phyloP scores from a whole-genome alignment of 805 yeast genomes.

The Jamesozyma piceae region DNA sequence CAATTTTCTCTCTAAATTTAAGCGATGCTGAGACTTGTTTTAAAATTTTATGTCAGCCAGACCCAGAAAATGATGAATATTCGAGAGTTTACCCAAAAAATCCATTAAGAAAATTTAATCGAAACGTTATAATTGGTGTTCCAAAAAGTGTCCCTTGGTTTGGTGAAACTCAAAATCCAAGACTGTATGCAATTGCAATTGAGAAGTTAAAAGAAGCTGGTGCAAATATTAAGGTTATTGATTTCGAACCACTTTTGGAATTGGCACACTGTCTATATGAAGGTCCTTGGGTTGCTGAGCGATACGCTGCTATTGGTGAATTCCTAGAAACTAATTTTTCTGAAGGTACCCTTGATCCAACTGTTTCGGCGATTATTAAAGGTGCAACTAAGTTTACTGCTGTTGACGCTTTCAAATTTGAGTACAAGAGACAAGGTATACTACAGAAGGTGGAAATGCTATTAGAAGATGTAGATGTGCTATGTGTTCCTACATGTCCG shows the following conservation, averaged over 20 bases:
- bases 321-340: slow-evolving; percentile 67
- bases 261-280: slow-evolving; percentile 85
- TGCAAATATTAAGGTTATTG: slow-evolving; percentile 51
- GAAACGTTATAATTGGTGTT: slow-evolving; percentile 60
- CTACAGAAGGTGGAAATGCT: slow-evolving; percentile 51
- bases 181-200: slow-evolving; percentile 54
- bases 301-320: slow-evolving; percentile 74
- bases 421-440: slow-evolving; percentile 77
- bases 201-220: slow-evolving; percentile 43
- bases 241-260: slow-evolving; percentile 67
- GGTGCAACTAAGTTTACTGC: slow-evolving; percentile 76
- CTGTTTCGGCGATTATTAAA: slow-evolving; percentile 64
- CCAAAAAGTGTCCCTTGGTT: slow-evolving; percentile 70
- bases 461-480: slow-evolving; percentile 56
- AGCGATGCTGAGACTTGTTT: slow-evolving; percentile 77
- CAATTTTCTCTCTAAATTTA: slow-evolving; percentile 69
- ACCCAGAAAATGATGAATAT: slow-evolving; percentile 61
- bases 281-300: slow-evolving; percentile 98
- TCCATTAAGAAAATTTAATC: slow-evolving; percentile 51
- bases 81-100: slow-evolving; percentile 65
- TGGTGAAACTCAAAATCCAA: slow-evolving; percentile 72
- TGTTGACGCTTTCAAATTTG: slow-evolving; percentile 73
- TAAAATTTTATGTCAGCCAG: slow-evolving; percentile 62
- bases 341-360: slow-evolving; percentile 65
- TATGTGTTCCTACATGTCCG: slow-evolving; percentile 91